A percentile compares a stretch with the other conserved stretches of the same genome.
Evolutionary conservation across 495 filamentous ascomycete genomes (phyloP).

Genomic region (Hyaloscypha variabilis): DNA sequence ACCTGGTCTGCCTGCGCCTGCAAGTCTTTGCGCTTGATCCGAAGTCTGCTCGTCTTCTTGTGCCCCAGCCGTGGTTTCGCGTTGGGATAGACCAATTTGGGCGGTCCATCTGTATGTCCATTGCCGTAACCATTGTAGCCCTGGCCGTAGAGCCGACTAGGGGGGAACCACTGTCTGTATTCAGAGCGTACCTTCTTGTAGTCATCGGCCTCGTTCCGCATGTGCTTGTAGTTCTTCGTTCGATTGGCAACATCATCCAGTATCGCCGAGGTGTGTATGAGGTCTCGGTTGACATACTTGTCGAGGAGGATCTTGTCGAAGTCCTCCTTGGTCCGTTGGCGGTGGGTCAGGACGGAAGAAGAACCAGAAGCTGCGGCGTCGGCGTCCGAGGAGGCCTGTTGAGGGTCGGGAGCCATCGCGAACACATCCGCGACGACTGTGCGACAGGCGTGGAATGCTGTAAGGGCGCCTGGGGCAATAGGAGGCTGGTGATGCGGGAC

Average conservation of each 20-base stretch:
- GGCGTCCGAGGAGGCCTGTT: slow-evolving; percentile 25
- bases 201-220: slow-evolving; percentile 45
- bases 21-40: slow-evolving; percentile 74
- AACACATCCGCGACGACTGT: slow-evolving; percentile 28
- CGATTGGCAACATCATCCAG: slow-evolving; percentile 42
- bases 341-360: slow-evolving; percentile 26
- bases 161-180: slow-evolving; percentile 45
- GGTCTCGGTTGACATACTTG: slow-evolving; percentile 78
- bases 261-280: slow-evolving; percentile 65
- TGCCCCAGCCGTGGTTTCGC: slow-evolving; percentile 74
- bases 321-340: slow-evolving; percentile 31
- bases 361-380: slow-evolving; percentile 10
- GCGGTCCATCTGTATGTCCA: slow-evolving; percentile 67
- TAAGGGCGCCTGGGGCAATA: neutral
- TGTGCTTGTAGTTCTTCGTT: slow-evolving; percentile 37
- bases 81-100: slow-evolving; percentile 71
- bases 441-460: slow-evolving; percentile 13
- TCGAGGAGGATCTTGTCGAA: slow-evolving; percentile 66
- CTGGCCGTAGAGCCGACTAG: slow-evolving; percentile 60
- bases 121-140: slow-evolving; percentile 94
- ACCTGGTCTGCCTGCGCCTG: slow-evolving; percentile 83
- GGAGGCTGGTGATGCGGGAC: slow-evolving; percentile 5
- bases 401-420: slow-evolving; percentile 34
- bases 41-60: slow-evolving; percentile 69
- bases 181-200: slow-evolving; percentile 55